Evolutionary conservation across 1,139 yeast genomes (phyloP).

Genomic region (Yamadazyma siamensis): DNA sequence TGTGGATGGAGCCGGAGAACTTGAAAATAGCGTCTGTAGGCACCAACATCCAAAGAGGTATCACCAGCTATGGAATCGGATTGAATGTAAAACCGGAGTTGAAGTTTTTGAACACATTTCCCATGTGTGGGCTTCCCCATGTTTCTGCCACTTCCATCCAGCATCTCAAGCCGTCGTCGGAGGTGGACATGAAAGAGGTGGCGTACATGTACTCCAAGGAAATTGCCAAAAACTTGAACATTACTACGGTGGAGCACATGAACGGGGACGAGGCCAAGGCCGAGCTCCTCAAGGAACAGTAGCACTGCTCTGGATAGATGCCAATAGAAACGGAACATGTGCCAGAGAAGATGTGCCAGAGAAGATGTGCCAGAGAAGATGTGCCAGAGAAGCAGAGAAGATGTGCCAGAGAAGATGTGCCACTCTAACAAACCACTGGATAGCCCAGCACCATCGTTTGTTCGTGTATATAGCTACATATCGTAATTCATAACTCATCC

Average conservation of each 20-base stretch:
- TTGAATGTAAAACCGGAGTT: conserved; percentile 76
- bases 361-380: too few relatives aligned
- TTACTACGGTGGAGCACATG: conserved; percentile 44
- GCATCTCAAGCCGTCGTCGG: conserved; percentile 18
- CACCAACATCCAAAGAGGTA: conserved; percentile 75
- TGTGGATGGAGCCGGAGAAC: conserved; percentile 59
- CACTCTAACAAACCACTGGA: too few relatives aligned
- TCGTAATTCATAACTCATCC: too few relatives aligned
- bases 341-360: too few relatives aligned
- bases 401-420: too few relatives aligned
- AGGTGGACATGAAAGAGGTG: conserved; percentile 35
- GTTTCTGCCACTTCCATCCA: conserved; percentile 40
- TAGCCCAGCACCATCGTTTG: too few relatives aligned
- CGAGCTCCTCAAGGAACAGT: too few relatives aligned
- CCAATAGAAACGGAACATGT: too few relatives aligned
- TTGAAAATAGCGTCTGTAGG: conserved; percentile 88
- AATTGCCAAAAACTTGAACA: conserved; percentile 47
- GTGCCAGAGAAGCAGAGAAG: too few relatives aligned
- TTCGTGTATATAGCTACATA: too few relatives aligned
- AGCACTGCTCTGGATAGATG: too few relatives aligned
- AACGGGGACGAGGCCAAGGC: conserved; percentile 23
- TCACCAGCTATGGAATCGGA: conserved; percentile 89
- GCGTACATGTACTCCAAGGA: conserved; percentile 52
- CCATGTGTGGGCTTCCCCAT: conserved; percentile 82
- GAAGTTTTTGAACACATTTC: conserved; percentile 62